These are phyloP conservation scores for Rutstroemia sp. DNA, from an alignment of 2,329 filamentous ascomycete species.

Conservation along the genomic window DNA sequence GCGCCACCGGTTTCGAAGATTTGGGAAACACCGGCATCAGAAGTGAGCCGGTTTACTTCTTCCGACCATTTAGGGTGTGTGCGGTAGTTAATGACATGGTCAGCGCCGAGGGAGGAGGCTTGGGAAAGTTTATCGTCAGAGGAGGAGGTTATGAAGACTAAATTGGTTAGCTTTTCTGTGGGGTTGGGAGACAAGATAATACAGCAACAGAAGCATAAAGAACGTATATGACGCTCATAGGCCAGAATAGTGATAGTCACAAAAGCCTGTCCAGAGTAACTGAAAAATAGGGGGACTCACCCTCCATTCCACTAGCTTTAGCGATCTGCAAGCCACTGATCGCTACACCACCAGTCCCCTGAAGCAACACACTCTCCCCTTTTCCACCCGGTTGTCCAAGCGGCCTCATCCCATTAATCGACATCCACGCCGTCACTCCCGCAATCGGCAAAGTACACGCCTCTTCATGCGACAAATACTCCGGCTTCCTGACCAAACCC, in stretches of 20 bases:
- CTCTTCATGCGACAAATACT: slow-evolving; percentile 51
- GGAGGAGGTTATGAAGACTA: slow-evolving; percentile 47
- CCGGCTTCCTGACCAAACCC: slow-evolving; percentile 48
- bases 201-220: neutral
- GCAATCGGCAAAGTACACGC: slow-evolving; percentile 55
- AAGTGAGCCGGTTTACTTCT: slow-evolving; percentile 39
- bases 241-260: neutral
- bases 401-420: slow-evolving; percentile 49
- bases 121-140: slow-evolving; percentile 43
- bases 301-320: slow-evolving; percentile 42
- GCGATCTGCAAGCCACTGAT: slow-evolving; percentile 47
- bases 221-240: neutral
- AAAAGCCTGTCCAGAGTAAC: neutral
- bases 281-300: slow-evolving; percentile 24
- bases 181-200: slow-evolving; percentile 16
- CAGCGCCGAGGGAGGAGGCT: slow-evolving; percentile 41
- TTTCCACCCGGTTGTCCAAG: slow-evolving; percentile 42
- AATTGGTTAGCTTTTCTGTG: slow-evolving; percentile 11
- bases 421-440: slow-evolving; percentile 58
- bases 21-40: slow-evolving; percentile 41
- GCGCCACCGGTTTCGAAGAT: slow-evolving; percentile 50
- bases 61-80: slow-evolving; percentile 45
- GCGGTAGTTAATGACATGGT: slow-evolving; percentile 47
- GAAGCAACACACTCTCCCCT: slow-evolving; percentile 41
- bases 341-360: slow-evolving; percentile 48